Percentiles rank a stretch among this genome's conserved stretches.
Evolutionary conservation across 495 filamentous ascomycete genomes (phyloP).

Genomic region (Xylaria sp.): DNA sequence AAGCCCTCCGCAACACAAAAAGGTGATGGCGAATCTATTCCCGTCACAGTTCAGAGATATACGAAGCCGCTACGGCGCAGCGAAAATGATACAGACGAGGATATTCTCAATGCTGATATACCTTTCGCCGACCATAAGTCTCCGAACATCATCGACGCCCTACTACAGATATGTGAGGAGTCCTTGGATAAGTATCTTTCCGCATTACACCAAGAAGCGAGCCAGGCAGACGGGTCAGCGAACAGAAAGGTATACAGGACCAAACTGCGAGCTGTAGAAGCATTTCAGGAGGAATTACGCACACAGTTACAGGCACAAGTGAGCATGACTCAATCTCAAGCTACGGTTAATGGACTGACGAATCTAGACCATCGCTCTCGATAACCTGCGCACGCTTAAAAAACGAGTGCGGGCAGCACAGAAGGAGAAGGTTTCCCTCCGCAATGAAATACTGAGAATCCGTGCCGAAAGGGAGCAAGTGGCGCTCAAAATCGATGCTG

Average conservation of each 20-base stretch:
- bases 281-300: slow-evolving; percentile 72
- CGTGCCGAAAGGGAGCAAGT: slow-evolving; percentile 70
- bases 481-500: slow-evolving; percentile 71
- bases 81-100: slow-evolving; percentile 47
- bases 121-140: slow-evolving; percentile 64
- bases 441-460: slow-evolving; percentile 68
- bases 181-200: slow-evolving; percentile 61
- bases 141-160: slow-evolving; percentile 72
- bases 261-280: slow-evolving; percentile 69
- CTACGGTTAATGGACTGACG: slow-evolving; percentile 25
- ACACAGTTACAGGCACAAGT: slow-evolving; percentile 67
- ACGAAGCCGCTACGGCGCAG: slow-evolving; percentile 42
- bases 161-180: slow-evolving; percentile 74
- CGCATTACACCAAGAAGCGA: slow-evolving; percentile 49
- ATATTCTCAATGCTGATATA: slow-evolving; percentile 54
- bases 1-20: slow-evolving; percentile 30
- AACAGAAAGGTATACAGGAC: slow-evolving; percentile 61
- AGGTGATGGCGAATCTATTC: slow-evolving; percentile 45
- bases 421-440: slow-evolving; percentile 68
- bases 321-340: slow-evolving; percentile 38
- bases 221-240: slow-evolving; percentile 47
- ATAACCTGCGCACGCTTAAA: slow-evolving; percentile 68
- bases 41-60: slow-evolving; percentile 56
- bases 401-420: slow-evolving; percentile 68
- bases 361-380: slow-evolving; percentile 62